Percentiles rank a stretch among this genome's conserved stretches.
These are phyloP conservation scores for Hanseniaspora nectarophila DNA, from an alignment of 805 yeast genomes.

Conservation along the genomic window DNA sequence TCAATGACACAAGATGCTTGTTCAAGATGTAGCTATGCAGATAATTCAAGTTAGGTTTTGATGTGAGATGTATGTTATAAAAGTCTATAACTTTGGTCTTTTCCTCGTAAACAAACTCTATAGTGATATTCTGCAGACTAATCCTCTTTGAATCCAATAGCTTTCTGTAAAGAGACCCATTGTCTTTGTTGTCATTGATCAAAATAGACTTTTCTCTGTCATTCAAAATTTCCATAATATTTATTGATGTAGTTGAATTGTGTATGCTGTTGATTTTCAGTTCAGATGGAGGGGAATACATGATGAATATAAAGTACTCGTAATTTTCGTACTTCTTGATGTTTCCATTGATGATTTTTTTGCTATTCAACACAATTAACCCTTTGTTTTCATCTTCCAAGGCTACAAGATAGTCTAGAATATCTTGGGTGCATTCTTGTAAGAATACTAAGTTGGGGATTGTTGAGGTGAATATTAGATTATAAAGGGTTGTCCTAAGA, in stretches of 20 bases:
- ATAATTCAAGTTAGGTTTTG: conserved; percentile 10
- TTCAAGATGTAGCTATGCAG: conserved; percentile 9
- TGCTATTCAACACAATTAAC: not conserved
- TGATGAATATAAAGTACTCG: conserved; percentile 3
- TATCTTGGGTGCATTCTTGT: conserved; percentile 13
- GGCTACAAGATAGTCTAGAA: not conserved
- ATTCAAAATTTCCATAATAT: not conserved
- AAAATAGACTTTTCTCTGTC: not conserved
- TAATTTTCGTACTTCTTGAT: not conserved
- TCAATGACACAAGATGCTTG: not conserved
- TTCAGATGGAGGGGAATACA: not conserved
- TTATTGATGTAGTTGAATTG: not conserved
- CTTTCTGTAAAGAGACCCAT: conserved; percentile 2
- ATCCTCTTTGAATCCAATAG: conserved; percentile 7
- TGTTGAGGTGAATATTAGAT: not conserved
- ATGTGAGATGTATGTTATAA: conserved; percentile 8
- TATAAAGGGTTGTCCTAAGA: not conserved
- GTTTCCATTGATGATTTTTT: conserved; percentile 7
- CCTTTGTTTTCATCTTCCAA: not conserved
- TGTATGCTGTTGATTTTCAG: not conserved
- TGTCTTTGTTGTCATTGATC: not conserved
- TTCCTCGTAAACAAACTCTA: not conserved
- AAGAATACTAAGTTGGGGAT: not conserved
- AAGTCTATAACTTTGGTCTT: not conserved
- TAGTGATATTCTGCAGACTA: not conserved